These are phyloP conservation scores for Penicillium aurantiogriseum DNA, from an alignment of 2,329 filamentous ascomycete species.

Conservation along the genomic window DNA sequence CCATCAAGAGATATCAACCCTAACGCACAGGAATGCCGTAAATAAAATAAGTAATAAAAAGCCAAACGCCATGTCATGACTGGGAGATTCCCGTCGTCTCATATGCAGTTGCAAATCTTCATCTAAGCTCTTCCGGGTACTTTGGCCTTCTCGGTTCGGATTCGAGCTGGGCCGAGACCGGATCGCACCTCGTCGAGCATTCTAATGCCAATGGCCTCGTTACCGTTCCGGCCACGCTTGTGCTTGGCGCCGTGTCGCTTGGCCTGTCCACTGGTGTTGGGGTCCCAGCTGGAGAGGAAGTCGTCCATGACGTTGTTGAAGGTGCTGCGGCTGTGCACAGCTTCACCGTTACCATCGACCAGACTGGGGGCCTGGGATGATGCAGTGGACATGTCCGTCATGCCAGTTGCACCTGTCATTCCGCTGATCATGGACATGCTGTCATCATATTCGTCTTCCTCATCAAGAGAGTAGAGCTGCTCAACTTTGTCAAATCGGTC, in stretches of 20 bases:
- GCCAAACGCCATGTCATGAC: conserved; percentile 27
- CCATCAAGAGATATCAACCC: conserved; percentile 16
- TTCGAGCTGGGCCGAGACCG: conserved; percentile 72
- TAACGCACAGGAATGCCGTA: conserved; percentile 20
- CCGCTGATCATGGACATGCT: conserved; percentile 52
- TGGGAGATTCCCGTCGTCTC: conserved; percentile 24
- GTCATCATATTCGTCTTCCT: conserved; percentile 54
- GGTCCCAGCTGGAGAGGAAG: conserved; percentile 68
- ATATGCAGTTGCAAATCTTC: conserved; percentile 17
- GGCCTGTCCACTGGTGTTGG: conserved; percentile 41
- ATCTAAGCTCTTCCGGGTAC: conserved; percentile 34
- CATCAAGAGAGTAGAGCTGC: conserved; percentile 69
- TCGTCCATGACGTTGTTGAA: conserved; percentile 92
- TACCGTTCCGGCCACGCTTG: conserved; percentile 74
- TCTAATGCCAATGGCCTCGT: conserved; percentile 75
- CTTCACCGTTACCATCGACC: conserved; percentile 37
- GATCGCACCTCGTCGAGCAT: conserved; percentile 87
- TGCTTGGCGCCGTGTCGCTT: conserved; percentile 47
- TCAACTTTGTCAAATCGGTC: conserved; percentile 89
- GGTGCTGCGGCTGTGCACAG: conserved; percentile 66
- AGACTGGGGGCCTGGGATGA: conserved; percentile 62
- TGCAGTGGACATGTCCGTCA: conserved; percentile 53
- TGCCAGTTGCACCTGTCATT: conserved; percentile 55
- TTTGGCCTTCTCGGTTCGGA: conserved; percentile 39
- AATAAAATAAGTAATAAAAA: conserved; percentile 16